phyloP scores from a whole-genome alignment of 306 rosid species.

The Lathyrus sativus region DNA sequence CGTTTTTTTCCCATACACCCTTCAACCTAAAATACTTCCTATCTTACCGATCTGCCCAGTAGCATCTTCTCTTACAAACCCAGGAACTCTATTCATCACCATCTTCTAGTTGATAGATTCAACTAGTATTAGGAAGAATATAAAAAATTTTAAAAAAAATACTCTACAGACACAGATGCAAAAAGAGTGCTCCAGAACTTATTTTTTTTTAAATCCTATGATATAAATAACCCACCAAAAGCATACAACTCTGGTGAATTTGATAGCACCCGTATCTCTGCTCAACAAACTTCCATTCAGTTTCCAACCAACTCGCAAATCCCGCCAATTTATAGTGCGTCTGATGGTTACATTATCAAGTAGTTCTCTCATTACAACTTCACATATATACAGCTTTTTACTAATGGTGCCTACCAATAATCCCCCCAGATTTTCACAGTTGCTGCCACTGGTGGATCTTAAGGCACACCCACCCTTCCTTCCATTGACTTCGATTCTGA shows the following conservation, averaged over 20 bases:
- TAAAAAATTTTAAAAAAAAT: too few species aligned
- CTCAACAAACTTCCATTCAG: background rate
- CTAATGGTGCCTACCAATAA: background rate
- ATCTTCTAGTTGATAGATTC: slow-evolving; percentile 1
- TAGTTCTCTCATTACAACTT: background rate
- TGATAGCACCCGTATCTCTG: background rate
- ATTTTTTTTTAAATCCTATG: too few species aligned
- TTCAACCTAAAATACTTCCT: background rate
- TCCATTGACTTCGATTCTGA: too few species aligned
- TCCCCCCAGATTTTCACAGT: too few species aligned
- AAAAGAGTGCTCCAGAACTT: background rate
- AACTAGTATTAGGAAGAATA: background rate
- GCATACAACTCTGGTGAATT: background rate
- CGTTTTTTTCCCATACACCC: background rate
- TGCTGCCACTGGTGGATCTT: too few species aligned
- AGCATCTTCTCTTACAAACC: slow-evolving; percentile 5
- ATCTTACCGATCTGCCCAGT: background rate
- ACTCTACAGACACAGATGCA: background rate
- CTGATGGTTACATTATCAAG: background rate
- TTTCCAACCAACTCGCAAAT: background rate
- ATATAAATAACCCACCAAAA: background rate
- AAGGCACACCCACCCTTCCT: too few species aligned
- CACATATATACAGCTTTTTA: background rate
- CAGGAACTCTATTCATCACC: background rate
- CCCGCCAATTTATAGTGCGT: background rate